Percentiles rank a stretch among this genome's conserved stretches.
Conservation (phyloP, 352 stramenopile genomes). For the Pythium chondricola region DNA sequence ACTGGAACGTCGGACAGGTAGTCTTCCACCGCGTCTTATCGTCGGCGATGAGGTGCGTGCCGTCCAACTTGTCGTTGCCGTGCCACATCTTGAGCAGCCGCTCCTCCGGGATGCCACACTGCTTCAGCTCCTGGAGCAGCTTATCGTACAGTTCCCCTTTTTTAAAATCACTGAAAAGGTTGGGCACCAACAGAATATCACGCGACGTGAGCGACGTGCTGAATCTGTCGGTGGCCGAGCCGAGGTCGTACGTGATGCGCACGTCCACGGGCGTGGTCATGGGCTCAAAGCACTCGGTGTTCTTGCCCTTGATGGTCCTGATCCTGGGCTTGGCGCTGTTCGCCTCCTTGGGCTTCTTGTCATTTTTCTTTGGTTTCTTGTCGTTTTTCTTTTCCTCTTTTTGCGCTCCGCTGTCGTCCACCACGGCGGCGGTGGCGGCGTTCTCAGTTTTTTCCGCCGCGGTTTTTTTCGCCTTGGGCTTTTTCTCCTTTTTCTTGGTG, state of each 20-base stretch:
- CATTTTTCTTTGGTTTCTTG: conserved; percentile 7
- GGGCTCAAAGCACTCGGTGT: conserved; percentile 73
- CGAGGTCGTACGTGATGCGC: conserved; percentile 64
- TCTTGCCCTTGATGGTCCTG: conserved; percentile 47
- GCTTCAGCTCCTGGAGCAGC: conserved; percentile 56
- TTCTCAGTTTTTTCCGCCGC: neutral
- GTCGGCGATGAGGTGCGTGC: conserved; percentile 90
- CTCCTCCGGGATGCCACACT: conserved; percentile 57
- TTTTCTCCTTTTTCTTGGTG: conserved; percentile 19
- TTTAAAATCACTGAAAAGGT: conserved; percentile 72
- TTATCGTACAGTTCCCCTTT: conserved; percentile 65
- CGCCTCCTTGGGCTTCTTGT: neutral
- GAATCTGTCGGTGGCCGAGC: conserved; percentile 44
- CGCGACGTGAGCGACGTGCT: conserved; percentile 51
- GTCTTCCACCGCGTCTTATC: conserved; percentile 80
- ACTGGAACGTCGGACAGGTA: conserved; percentile 72
- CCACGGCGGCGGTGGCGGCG: too few species aligned
- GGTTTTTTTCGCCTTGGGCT: conserved; percentile 14
- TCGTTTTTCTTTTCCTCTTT: conserved; percentile 5
- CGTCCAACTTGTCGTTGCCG: conserved; percentile 87
- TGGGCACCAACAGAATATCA: conserved; percentile 61
- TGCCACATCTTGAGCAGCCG: conserved; percentile 79
- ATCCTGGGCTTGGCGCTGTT: conserved; percentile 6
- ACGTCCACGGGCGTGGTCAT: conserved; percentile 66
- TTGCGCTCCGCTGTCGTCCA: too few species aligned